Base-by-base conservation (phyloP, 805 yeast genomes). In the Yamadazyma endophytica region DNA sequence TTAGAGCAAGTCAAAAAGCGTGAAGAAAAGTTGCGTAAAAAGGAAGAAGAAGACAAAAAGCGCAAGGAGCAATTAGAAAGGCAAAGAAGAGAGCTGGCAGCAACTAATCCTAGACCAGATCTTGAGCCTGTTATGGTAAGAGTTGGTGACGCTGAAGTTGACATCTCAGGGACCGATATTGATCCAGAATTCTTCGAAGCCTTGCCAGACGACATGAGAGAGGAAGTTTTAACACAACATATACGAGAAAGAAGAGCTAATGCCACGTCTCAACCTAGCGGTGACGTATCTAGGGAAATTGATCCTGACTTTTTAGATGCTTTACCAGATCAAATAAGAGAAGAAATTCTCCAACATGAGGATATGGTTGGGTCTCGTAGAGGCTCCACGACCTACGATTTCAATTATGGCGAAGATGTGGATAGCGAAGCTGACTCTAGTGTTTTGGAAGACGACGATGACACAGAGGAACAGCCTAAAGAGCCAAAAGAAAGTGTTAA, bases 101-200 rank as follows among this genome's bases (percentile, higher is more conserved):
- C 41, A n/a, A 24, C 21, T 17, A 24, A 25, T 16, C 31, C 37
- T 16, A 39, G 40, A 3, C 9, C 33, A 9, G 22, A 30, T 6
- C 31, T 35, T 16, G 67, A 55, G 6, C 89, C 94, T 0, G 66
- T 83, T 0, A 72, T 70, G 62, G 87, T 89, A 3, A 65, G 65
- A 9, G 81, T 89, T 42, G 88, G 87, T 21, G 94, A 82, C 15
- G 58, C 80, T 17, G 78, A 79, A 30, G 88, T 89, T 21, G 94
- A 89, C 50, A 83, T 89, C 21, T 74, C 89, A 24, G 95, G 92
- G 0, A 79, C 95, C 3, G 96, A 85, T 33, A 86, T 89, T 36
- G 97, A 89, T 57, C 95, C 95, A 0, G 90, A 84, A 43, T 89
- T 87, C 52, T 65, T 89, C 38, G 82, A 81, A 46, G 96, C 96